These are phyloP conservation scores for Saccharum spontaneum DNA, from an alignment of 176 grass and related monocot genomes.

Conservation along the genomic window DNA sequence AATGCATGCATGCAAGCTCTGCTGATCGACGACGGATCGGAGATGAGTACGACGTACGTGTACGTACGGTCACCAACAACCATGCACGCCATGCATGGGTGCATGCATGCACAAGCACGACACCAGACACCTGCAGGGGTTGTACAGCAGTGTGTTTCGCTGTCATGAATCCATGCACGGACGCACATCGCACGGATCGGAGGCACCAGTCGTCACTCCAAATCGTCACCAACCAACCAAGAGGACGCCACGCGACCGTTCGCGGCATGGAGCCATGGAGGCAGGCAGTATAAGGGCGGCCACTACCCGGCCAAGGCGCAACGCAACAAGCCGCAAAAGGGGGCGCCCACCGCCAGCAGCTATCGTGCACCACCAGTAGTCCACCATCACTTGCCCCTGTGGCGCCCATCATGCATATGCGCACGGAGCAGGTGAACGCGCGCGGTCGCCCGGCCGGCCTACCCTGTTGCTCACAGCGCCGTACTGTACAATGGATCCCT, in stretches of 20 bases:
- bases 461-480: not conserved
- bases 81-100: not conserved
- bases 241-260: not conserved
- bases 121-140: not conserved
- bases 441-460: not conserved
- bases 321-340: conserved; percentile 43
- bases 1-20: no score
- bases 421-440: not conserved
- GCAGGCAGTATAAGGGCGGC: not conserved
- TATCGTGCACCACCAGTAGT: not conserved
- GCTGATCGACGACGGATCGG: not conserved
- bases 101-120: not conserved
- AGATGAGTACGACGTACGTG: not conserved
- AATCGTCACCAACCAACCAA: not conserved
- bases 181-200: not conserved
- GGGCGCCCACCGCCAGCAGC: no score
- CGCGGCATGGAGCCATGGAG: not conserved
- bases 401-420: not conserved
- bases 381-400: not conserved
- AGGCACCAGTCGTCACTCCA: not conserved
- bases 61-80: not conserved
- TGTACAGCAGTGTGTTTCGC: not conserved
- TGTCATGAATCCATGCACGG: not conserved
- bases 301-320: conserved; percentile 39
- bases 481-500: no score